Conservation (phyloP, 2,329 filamentous ascomycete species). For the Colletotrichum tropicicola region DNA sequence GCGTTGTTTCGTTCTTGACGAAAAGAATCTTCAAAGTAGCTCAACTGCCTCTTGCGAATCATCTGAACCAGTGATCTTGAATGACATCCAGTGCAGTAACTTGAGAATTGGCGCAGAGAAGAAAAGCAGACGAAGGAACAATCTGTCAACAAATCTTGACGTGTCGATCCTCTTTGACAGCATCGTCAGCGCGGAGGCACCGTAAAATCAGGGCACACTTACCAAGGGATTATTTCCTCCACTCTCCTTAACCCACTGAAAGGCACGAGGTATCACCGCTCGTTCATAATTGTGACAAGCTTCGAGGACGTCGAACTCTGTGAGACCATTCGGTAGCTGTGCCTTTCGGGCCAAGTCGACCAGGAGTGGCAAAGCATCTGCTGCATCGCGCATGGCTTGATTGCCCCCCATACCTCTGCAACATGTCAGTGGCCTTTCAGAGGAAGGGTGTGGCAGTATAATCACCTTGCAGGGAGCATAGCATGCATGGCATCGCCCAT, state of each 20-base stretch:
- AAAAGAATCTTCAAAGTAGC: too few relatives aligned
- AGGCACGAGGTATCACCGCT: background rate
- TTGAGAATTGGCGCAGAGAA: too few relatives aligned
- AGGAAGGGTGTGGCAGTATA: fast-evolving
- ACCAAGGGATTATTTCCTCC: too few relatives aligned
- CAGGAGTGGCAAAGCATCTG: background rate
- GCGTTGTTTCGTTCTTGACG: too few relatives aligned
- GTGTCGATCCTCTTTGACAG: too few relatives aligned
- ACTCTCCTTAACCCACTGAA: background rate
- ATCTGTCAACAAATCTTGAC: too few relatives aligned
- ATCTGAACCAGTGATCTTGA: too few relatives aligned
- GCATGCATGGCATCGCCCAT: background rate
- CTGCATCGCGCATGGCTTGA: background rate
- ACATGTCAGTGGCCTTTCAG: fast-evolving
- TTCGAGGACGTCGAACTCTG: background rate
- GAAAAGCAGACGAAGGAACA: too few relatives aligned
- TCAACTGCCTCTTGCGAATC: too few relatives aligned
- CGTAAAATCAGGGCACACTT: too few relatives aligned
- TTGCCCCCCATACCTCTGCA: background rate
- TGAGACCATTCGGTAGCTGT: fast-evolving
- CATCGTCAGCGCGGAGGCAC: too few relatives aligned
- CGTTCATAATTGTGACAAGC: background rate
- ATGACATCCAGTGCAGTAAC: too few relatives aligned
- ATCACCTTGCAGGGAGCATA: background rate
- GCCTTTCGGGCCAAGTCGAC: background rate